Base-by-base conservation (phyloP, 768 basidiomycete species). In the Gloeostereum incarnatum region DNA sequence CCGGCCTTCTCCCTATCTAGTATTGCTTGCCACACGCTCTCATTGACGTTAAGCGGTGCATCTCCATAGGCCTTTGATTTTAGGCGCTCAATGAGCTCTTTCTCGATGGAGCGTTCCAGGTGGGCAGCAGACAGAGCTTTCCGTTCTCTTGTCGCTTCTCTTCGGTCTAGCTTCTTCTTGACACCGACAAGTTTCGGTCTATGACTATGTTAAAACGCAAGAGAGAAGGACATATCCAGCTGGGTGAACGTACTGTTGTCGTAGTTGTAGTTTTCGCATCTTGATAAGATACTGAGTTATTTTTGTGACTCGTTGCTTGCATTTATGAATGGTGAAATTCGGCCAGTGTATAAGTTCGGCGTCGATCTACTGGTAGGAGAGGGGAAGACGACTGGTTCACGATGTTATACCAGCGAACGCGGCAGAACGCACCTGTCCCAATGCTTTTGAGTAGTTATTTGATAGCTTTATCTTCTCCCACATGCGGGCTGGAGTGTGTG, bases 251-350 rank as follows among this genome's bases (percentile, higher is more conserved):
- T 39, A 93, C 92, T 89, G 81, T 61, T 89, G 76, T 13, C 83
- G 78, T 40, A 93, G 68, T 48, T 86, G 86, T 44, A 94, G 61
- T 30, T 87, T 79, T 42, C 94, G 75, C 93, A 98, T 96, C 68
- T 96, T 93, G 59, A 98, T 97, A 46, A 99, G 76, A 55, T 97
- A 98, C 57, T 99, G 96, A 0, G 94, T 98, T 50, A 99, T 97
- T 67, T 98, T 99, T 8, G 96, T 99, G 21, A 97, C 73, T 31
- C 96, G 79, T 63, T 99, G 96, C 69, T 99, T 99, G 75, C 96
- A 98, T 65, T 97, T 98, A 68, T 97, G 96, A 38, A 92, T 85
- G 22, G 79, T 80, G 59, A 94, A 98, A 51, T 92, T 92, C 3
- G 96, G 94, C 96, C 96, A 98, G 57, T 97, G 90, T n/a, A 91